Base-by-base conservation (phyloP, 73 alveolate genomes). In the Paraurostyla sp. region DNA sequence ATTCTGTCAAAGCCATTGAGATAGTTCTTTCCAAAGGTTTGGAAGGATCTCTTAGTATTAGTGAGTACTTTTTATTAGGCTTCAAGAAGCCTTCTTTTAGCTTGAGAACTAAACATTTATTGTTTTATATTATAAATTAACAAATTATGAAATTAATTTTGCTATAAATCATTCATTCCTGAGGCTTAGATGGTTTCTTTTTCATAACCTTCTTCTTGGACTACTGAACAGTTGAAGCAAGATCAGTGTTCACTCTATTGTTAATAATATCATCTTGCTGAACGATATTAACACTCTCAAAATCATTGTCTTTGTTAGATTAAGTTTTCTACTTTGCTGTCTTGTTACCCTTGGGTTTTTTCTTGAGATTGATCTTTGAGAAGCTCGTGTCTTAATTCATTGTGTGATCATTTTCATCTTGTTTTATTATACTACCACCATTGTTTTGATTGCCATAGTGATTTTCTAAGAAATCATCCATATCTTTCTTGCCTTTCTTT, bases 1-100 rank as follows among this genome's bases (percentile, higher is more conserved):
- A 33, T 75, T n/a, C 33, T 43, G 27, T 75, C 87, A 30, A 75
- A 75, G 75, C 76, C 87, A 36, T 20, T 46, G 41, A 36, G 46
- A 30, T 75, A 75, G 6, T 20, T 46, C 23, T 43, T 49, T 18
- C 73, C 75, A 29, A 49, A 75, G 75, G 29, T 16, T 22, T 48
- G 51, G 75, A 22, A 75, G 48, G 41, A 7, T 69, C 62, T 69
- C 41, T 69, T 22, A 30, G 75, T 16, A 9, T 2, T 4, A 13
- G 62, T 46, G 11, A 16, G 23, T 46, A 43, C 3, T 18, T 2
- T 3, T 3, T 15, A 3, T 22, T 75, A 22, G 48, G 69, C 3
- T 13, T 75, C 15, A 3, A 20, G n/a, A 22, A 49, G 20, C 33
- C 30, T 75, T 50, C 48, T 25, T 50, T 20, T 43, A 22, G 48